These are phyloP conservation scores for Fusarium lateritium DNA, from an alignment of 2,329 filamentous ascomycete species.

Conservation along the genomic window DNA sequence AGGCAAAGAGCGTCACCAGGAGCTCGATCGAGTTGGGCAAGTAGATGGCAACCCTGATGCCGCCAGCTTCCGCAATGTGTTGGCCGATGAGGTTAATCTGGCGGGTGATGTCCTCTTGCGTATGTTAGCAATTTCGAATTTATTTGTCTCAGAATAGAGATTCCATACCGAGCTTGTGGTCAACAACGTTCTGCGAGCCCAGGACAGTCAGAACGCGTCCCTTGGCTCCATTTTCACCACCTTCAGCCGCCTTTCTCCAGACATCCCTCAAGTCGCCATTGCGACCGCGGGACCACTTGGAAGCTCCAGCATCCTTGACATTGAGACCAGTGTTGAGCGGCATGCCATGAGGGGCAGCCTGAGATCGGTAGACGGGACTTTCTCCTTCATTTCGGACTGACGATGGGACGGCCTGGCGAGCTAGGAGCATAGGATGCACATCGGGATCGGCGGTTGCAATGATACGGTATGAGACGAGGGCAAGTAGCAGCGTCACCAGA, in stretches of 20 bases:
- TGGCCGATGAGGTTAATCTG: conserved; percentile 91
- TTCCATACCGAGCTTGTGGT: conserved; percentile 74
- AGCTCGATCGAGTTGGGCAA: conserved; percentile 95
- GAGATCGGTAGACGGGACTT: conserved; percentile 87
- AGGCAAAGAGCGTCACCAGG: conserved; percentile 85
- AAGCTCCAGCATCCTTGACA: conserved; percentile 83
- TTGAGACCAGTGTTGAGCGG: conserved; percentile 83
- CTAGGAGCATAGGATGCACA: conserved; percentile 90
- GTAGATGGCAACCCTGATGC: conserved; percentile 87
- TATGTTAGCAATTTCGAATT: conserved; percentile 19
- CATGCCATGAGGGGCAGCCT: conserved; percentile 87
- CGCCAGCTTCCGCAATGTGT: conserved; percentile 79
- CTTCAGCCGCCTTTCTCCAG: conserved; percentile 82
- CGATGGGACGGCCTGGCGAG: conserved; percentile 84
- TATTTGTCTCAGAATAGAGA: background rate
- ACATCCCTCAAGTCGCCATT: conserved; percentile 93
- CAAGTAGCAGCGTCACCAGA: conserved; percentile 76
- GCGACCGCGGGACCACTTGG: conserved; percentile 86
- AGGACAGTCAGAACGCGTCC: conserved; percentile 84
- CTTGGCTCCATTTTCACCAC: conserved; percentile 74
- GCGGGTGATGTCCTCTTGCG: conserved; percentile 77
- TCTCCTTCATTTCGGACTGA: conserved; percentile 87
- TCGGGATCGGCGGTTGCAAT: conserved; percentile 85
- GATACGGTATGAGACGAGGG: conserved; percentile 79
- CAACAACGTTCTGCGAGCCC: conserved; percentile 80